Evolutionary conservation across 2,329 filamentous ascomycete genomes (phyloP).

Genomic region (Lachnellula subtilissima): DNA sequence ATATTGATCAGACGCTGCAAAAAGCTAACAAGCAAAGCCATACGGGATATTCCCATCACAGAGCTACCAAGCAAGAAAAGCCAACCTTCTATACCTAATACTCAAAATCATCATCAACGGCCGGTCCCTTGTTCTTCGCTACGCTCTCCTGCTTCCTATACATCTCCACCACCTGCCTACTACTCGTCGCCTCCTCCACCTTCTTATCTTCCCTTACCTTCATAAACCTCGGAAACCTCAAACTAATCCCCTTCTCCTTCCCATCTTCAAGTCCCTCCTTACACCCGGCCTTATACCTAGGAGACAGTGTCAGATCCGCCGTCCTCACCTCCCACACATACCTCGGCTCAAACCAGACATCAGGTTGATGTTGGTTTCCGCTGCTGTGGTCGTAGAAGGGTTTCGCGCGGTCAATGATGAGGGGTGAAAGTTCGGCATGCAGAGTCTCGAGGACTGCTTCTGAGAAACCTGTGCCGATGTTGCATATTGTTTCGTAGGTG

Average conservation of each 20-base stretch:
- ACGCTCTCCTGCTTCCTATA: slow-evolving; percentile 89
- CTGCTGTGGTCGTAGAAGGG: slow-evolving; percentile 88
- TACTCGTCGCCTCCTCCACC: slow-evolving; percentile 80
- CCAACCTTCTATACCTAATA: slow-evolving; percentile 52
- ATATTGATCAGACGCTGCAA: not conserved
- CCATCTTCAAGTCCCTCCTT: slow-evolving; percentile 70
- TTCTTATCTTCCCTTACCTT: slow-evolving; percentile 93
- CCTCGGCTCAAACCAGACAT: slow-evolving; percentile 95
- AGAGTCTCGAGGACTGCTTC: slow-evolving; percentile 90
- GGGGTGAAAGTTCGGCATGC: slow-evolving; percentile 66
- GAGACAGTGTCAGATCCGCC: slow-evolving; percentile 87
- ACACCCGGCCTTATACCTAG: slow-evolving; percentile 86
- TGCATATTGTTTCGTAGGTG: slow-evolving; percentile 92
- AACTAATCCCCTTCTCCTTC: slow-evolving; percentile 73
- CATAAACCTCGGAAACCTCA: slow-evolving; percentile 91
- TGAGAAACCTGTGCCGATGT: slow-evolving; percentile 95
- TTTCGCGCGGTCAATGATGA: slow-evolving; percentile 84
- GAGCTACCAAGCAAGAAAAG: not conserved
- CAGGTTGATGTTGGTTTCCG: slow-evolving; percentile 86
- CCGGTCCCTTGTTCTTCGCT: slow-evolving; percentile 75
- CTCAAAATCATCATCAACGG: slow-evolving; percentile 96
- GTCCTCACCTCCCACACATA: slow-evolving; percentile 98
- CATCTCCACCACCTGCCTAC: slow-evolving; percentile 89
- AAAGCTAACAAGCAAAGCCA: not conserved
- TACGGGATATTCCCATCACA: not conserved